Conservation (phyloP, 1,139 yeast genomes). For the Pichia sp. region DNA sequence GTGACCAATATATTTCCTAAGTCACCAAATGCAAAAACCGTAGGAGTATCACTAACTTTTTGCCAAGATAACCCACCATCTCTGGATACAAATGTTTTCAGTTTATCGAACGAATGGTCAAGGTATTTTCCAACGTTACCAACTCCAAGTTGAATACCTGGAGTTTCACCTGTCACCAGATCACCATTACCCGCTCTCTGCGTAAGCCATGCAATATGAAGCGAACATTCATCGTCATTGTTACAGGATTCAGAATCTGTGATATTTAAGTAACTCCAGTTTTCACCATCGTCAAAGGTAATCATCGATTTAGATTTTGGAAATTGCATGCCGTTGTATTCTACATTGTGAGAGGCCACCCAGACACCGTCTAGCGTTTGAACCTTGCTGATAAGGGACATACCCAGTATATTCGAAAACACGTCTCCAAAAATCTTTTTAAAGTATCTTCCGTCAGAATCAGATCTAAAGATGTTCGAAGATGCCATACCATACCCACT, state of each 20-base stretch:
- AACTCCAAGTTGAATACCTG: constrained; percentile 63
- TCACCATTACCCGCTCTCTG: constrained; percentile 62
- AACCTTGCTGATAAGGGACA: constrained; percentile 45
- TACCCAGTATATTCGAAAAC: constrained; percentile 37
- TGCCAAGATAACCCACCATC: constrained; percentile 80
- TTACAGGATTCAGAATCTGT: constrained; percentile 44
- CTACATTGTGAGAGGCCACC: constrained; percentile 38
- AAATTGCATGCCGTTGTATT: constrained; percentile 17
- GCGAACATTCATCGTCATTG: constrained; percentile 46
- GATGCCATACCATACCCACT: constrained; percentile 21
- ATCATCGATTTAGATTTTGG: constrained; percentile 33
- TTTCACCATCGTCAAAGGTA: constrained; percentile 58
- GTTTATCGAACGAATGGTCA: constrained; percentile 37
- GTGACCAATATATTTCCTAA: constrained; percentile 74
- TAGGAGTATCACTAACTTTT: constrained; percentile 50
- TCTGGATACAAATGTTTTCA: constrained; percentile 60
- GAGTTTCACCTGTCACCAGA: constrained; percentile 58
- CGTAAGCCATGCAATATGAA: constrained; percentile 50
- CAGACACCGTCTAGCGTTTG: constrained; percentile 69
- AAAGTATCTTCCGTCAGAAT: constrained; percentile 59
- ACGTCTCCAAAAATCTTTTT: constrained; percentile 44
- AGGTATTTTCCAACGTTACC: constrained; percentile 56
- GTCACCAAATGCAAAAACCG: constrained; percentile 67
- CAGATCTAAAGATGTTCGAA: constrained; percentile 52
- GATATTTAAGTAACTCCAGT: constrained; percentile 47